Percentiles rank a stretch among this genome's conserved stretches.
These are phyloP conservation scores for Erodium maritimum DNA, from an alignment of 345 rosid species.

Conservation along the genomic window DNA sequence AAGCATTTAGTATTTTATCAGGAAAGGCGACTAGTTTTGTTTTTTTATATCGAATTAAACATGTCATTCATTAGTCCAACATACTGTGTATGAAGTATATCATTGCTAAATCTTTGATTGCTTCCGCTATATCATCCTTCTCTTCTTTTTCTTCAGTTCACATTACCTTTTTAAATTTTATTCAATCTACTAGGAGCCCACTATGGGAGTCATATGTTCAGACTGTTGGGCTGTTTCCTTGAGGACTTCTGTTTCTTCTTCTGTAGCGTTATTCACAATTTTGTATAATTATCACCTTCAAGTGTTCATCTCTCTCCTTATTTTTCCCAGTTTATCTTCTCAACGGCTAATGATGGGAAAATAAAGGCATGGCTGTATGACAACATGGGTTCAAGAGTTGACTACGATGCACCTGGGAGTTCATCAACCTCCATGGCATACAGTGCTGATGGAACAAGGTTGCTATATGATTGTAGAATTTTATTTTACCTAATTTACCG, in stretches of 20 bases:
- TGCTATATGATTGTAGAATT: conserved; percentile 1
- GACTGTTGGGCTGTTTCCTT: background rate
- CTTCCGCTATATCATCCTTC: no score
- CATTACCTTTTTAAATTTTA: no score
- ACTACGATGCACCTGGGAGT: conserved; percentile 74
- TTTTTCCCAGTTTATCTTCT: conserved; percentile 49
- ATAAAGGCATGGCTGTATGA: conserved; percentile 86
- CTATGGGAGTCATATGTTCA: no score
- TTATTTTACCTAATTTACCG: no score
- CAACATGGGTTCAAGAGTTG: conserved; percentile 58
- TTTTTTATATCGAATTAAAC: conserved; percentile 2
- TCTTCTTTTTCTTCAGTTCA: no score
- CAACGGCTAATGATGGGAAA: conserved; percentile 73
- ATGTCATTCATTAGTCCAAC: no score
- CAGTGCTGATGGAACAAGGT: conserved; percentile 85
- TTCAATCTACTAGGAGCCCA: no score
- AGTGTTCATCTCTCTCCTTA: conserved; percentile 2
- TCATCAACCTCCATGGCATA: conserved; percentile 66
- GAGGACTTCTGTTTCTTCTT: background rate
- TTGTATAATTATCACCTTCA: background rate
- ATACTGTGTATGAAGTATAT: no score
- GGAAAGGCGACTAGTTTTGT: conserved; percentile 4
- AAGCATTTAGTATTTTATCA: background rate
- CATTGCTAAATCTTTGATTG: no score
- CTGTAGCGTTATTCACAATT: background rate